Conservation (phyloP, 2,329 filamentous ascomycete species). For the Aspergillus amoenus region DNA sequence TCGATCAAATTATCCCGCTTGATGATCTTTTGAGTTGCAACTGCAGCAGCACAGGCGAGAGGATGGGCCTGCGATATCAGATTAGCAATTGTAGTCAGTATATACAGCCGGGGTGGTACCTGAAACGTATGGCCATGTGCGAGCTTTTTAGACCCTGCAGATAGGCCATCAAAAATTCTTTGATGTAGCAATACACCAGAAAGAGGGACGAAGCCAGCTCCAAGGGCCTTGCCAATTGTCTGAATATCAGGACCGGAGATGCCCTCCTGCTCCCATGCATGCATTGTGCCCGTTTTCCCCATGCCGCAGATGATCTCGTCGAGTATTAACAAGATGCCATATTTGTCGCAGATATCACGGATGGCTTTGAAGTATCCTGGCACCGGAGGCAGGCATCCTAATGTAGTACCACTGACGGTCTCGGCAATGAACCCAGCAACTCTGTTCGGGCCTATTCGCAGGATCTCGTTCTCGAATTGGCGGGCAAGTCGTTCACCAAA, state of each 20-base stretch:
- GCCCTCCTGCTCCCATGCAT: slow-evolving; percentile 54
- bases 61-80: not conserved
- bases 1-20: not conserved
- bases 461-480: not conserved
- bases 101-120: too few relatives aligned
- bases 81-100: too few relatives aligned
- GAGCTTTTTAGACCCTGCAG: not conserved
- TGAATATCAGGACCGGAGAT: not conserved
- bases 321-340: slow-evolving; percentile 35
- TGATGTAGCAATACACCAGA: not conserved
- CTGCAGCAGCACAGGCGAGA: not conserved
- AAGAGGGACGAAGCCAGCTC: not conserved
- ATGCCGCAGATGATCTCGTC: slow-evolving; percentile 67
- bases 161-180: not conserved
- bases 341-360: not conserved
- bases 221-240: not conserved
- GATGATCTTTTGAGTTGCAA: not conserved
- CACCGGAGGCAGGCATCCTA: not conserved
- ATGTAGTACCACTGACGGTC: not conserved
- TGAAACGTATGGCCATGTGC: not conserved
- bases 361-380: not conserved
- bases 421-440: not conserved
- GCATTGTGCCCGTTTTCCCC: slow-evolving; percentile 44
- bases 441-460: not conserved
- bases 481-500: not conserved